Evolutionary conservation across 2,329 filamentous ascomycete genomes (phyloP), one percentile per base, ranked within the genome.

Genomic region (Aspergillus novofumigatus): DNA sequence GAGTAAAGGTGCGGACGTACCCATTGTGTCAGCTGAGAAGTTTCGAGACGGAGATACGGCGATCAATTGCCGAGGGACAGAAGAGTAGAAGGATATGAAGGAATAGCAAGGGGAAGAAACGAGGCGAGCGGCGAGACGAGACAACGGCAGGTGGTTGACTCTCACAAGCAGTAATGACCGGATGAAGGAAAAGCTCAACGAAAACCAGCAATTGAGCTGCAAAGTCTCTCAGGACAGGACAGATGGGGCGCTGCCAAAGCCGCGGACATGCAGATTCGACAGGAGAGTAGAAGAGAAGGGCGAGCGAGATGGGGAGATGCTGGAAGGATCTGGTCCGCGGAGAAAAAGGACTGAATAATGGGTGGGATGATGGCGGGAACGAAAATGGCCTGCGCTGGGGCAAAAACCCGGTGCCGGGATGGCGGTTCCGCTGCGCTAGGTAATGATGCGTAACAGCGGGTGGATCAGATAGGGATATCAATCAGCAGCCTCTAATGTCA

Each of bases 361-460:
- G 54, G 62, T 62, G 62, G 59, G 54, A 63, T 60, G 59, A 59
- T 45, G 62, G 59, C 57, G 56, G 53, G 51, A 56, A 55, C 54
- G n/a, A 38, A 51, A 23, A 47, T 26, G 26, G 50, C 21, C 35
- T 63, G 57, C 50, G n/a, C 59, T 63, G 62, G 59, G 61, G 59
- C 61, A 62, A 59, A 62, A 57, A 51, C 14, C 53, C 58, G 58
- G 56, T 56, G 53, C 64, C 64, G 61, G 64, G 59, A 63, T 42
- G 54, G 48, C 54, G 62, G 63, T 65, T 64, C 64, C 62, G 64
- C 54, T 50, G 21, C 49, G 51, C 60, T 64, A 63, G 54, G 52
- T 47, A 57, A 54, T 52, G 51, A 51, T 54, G 50, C 42, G 59
- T 59, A 56, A 55, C 42, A 59, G 35, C 17, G 7, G 17, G 49